Evolutionary conservation across 1,284 basidiomycete species (phyloP).

Genomic region (Ceratobasidium sp.): DNA sequence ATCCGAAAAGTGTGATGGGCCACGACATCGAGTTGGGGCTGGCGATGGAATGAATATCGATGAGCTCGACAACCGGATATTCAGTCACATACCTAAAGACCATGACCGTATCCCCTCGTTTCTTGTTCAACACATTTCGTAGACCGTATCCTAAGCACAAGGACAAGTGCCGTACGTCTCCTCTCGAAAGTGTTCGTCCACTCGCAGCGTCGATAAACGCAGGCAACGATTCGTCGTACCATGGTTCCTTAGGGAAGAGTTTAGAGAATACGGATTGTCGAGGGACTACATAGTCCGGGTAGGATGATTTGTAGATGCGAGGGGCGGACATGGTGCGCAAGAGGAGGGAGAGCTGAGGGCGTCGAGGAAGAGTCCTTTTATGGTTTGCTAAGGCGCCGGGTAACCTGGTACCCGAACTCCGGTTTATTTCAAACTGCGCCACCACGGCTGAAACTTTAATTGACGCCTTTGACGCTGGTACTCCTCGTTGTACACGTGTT

Average conservation of each 20-base stretch:
- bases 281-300: constrained; percentile 54
- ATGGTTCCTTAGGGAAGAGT: constrained; percentile 58
- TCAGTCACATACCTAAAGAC: constrained; percentile 64
- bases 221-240: constrained; percentile 60
- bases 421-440: not conserved
- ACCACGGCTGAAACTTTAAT: not conserved
- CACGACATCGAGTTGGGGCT: constrained; percentile 72
- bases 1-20: constrained; percentile 71
- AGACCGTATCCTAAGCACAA: constrained; percentile 70
- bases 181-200: constrained; percentile 69
- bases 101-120: constrained; percentile 58
- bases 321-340: constrained; percentile 26
- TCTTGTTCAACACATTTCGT: constrained; percentile 54
- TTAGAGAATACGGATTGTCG: constrained; percentile 67
- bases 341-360: not conserved
- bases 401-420: not conserved
- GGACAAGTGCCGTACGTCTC: constrained; percentile 67
- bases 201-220: constrained; percentile 79
- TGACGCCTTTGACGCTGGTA: too few relatives aligned
- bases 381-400: not conserved
- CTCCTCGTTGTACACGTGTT: too few relatives aligned
- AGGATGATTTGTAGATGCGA: constrained; percentile 54
- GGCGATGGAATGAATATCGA: not conserved
- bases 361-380: not conserved
- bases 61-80: not conserved